Evolutionary conservation across 148 eudicot species (phyloP), one percentile per base, ranked within the genome.

Genomic region (Heliamphora exappendiculata): DNA sequence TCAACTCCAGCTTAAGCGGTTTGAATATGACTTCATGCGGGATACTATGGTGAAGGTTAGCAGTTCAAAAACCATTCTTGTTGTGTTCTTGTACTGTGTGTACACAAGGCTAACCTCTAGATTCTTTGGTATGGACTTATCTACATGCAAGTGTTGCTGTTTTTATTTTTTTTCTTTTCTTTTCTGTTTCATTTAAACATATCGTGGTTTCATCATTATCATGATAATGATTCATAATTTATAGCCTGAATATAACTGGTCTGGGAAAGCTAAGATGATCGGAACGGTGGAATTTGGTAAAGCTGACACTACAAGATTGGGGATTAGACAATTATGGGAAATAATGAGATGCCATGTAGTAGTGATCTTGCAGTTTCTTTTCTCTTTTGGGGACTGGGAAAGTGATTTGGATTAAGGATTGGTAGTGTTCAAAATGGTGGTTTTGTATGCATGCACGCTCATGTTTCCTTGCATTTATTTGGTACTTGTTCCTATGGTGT

Each of bases 11-110:
- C 65, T 78, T 84, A 94, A 94, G 81, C 92, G 98, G 26, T 94
- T 94, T 80, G 97, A 94, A 78, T 92, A 94, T 83, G 98, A 94
- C 85, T 92, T 90, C 76, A 85, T 88, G 87, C 87, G 96, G 75
- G 97, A 92, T 74, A 90, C 92, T 34, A 92, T 92, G 98, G 96
- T 92, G 70, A 94, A 94, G 96, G 98, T 86, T 29, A 81, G 83
- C 66, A 54, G 37, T 34, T 51, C 26, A 44, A 51, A 33, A 50
- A 71, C 62, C n/a, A 29, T 50, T 71, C 11, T 29, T 31, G 14
- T 20, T 13, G 42, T 70, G 74, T 36, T 70, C 16, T 37, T 42
- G 5, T 65, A 41, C 44, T 24, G 1, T 41, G 31, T 68, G 29
- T 37, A 66, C 7, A 24, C 72, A 44, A 24, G 36, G 19, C 7